Evolutionary conservation across 2,329 filamentous ascomycete genomes (phyloP), one percentile per base, ranked within the genome.

Genomic region (Podosphaera fusca): DNA sequence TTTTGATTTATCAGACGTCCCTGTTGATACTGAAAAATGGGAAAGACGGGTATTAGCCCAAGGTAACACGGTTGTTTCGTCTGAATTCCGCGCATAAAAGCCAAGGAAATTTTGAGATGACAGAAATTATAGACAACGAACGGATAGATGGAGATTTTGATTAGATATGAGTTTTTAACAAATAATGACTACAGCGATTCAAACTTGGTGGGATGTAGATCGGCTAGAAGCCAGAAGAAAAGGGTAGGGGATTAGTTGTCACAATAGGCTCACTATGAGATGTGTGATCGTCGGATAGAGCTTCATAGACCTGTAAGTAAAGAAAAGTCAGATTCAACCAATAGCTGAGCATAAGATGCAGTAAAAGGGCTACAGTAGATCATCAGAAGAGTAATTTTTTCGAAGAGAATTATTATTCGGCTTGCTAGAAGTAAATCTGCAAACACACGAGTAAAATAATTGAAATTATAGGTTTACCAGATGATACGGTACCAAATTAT

Each of bases 1-100:
- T 53, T 53, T 33, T 45, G 40, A 42, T 36, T 31, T 42, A 30
- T 55, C 53, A 55, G 53, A 36, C 53, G 53, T 55, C 36, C 21
- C n/a, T 33, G 38, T 50, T 50, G 47, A 31, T 31, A 45, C 10
- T 38, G 30, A 45, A 38, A 38, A 14, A 50, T 50, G 38, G 21
- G 21, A 29, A 55, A 30, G 38, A 36, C 4, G 21, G 35, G 14
- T 29, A 45, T n/a, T 42, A 36, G 53, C 53, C 38, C 21, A 33
- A 31, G 53, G 53, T 45, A 12, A 38, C 53, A 55, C 36, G 38
- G 53, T 34, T 33, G 36, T 42, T 55, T 45, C 38, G n/a, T 55
- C 38, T 31, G 53, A 42, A 45, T 45, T 55, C 53, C 38, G 29
- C 35, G 21, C 38, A 55, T 55, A 45, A 45, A 45, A 45, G 53